Percentiles rank a stretch among this genome's conserved stretches.
Conservation (phyloP, 176 grass and related monocot species). For the Hsuehochloa calcarea region DNA sequence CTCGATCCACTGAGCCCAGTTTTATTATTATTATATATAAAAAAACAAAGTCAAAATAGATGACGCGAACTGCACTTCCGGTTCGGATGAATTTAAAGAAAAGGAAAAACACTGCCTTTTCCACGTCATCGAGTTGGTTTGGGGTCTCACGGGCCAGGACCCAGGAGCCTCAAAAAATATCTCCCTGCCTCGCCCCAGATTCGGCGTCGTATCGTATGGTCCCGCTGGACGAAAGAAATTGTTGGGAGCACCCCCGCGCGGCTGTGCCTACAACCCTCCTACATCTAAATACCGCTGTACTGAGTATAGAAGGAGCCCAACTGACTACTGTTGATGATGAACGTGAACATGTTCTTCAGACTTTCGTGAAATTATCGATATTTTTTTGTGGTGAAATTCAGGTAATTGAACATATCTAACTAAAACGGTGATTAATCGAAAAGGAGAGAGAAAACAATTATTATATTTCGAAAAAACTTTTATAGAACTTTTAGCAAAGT, state of each 20-base stretch:
- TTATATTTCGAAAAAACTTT: no score
- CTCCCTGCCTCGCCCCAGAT: neutral
- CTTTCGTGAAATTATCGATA: no score
- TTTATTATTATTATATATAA: no score
- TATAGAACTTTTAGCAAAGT: no score
- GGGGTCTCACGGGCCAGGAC: neutral
- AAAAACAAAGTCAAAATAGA: neutral
- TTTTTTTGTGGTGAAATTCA: no score
- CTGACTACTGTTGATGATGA: no score
- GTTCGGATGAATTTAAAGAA: neutral
- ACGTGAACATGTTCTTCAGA: no score
- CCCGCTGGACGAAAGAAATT: neutral
- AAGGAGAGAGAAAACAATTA: no score
- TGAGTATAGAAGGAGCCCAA: neutral
- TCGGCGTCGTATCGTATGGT: neutral
- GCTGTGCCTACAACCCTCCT: neutral
- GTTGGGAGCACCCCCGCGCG: neutral
- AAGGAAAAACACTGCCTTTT: neutral
- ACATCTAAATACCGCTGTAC: neutral
- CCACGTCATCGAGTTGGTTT: neutral
- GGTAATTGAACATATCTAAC: no score
- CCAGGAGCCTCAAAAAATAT: constrained; percentile 22
- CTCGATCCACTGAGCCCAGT: no score
- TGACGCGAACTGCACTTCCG: neutral
- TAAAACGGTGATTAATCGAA: no score